Conservation (phyloP, 2,329 filamentous ascomycete species). For the Stemphylium beticola region DNA sequence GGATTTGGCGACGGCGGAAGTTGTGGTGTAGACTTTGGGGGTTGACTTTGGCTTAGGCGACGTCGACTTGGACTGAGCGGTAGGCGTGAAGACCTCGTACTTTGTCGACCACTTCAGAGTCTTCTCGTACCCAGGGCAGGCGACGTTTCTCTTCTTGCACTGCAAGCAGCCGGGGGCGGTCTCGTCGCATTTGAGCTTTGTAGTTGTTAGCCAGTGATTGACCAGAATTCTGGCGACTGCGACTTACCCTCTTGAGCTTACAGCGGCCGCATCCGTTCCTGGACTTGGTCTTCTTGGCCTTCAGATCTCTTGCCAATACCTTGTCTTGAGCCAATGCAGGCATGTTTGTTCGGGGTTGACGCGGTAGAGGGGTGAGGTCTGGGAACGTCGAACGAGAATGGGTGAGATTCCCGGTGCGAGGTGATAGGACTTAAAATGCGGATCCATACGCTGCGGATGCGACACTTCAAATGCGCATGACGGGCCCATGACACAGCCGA, state of each 20-base stretch:
- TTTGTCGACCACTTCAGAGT: conserved; percentile 57
- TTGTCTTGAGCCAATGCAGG: conserved; percentile 38
- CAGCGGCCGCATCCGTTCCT: conserved; percentile 46
- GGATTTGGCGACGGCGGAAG: conserved; percentile 12
- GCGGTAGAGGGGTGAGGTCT: conserved; percentile 12
- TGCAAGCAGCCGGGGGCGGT: conserved; percentile 52
- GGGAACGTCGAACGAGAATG: conserved; percentile 26
- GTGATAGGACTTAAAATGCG: conserved; percentile 26
- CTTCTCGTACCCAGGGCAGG: conserved; percentile 56
- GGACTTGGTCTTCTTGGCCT: conserved; percentile 46
- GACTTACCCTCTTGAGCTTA: conserved; percentile 44
- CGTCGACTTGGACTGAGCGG: conserved; percentile 28
- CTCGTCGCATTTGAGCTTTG: conserved; percentile 54
- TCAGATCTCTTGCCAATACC: conserved; percentile 33
- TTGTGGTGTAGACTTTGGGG: conserved; percentile 13
- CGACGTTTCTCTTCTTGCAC: conserved; percentile 52
- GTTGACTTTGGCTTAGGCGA: conserved; percentile 22
- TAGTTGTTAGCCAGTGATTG: neutral
- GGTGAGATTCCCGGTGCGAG: conserved; percentile 24
- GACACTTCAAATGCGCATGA: conserved; percentile 27
- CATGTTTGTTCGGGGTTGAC: conserved; percentile 28
- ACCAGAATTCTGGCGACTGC: neutral
- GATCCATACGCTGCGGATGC: conserved; percentile 22
- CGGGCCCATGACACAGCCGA: conserved; percentile 34
- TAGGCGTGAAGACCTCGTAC: conserved; percentile 54